Percentiles rank a stretch among this genome's conserved stretches.
These are phyloP conservation scores for Neonectria coccinea DNA, from an alignment of 2,329 filamentous ascomycete genomes.

Conservation along the genomic window DNA sequence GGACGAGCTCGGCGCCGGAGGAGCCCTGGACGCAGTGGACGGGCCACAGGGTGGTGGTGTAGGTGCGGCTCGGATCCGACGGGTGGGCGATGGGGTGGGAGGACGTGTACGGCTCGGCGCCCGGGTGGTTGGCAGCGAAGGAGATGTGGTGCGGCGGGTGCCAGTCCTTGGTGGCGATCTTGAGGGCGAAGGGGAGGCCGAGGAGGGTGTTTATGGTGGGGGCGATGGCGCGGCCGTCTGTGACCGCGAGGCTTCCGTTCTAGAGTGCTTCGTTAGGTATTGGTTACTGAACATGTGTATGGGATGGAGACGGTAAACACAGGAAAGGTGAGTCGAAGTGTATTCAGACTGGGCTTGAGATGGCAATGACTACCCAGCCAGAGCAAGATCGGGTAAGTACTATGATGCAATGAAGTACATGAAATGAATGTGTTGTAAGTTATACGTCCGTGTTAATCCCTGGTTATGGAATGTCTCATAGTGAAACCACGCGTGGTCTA, in stretches of 20 bases:
- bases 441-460: not conserved
- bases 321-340: not conserved
- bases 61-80: slow-evolving; percentile 68
- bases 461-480: no score
- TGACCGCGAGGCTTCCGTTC: slow-evolving; percentile 88
- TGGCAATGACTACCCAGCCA: not conserved
- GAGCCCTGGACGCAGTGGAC: slow-evolving; percentile 86
- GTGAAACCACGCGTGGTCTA: not conserved
- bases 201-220: slow-evolving; percentile 81
- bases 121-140: slow-evolving; percentile 82
- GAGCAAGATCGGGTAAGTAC: not conserved
- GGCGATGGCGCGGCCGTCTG: slow-evolving; percentile 76
- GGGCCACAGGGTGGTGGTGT: slow-evolving; percentile 84
- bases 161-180: slow-evolving; percentile 91
- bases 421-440: not conserved
- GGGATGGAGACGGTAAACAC: not conserved
- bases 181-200: slow-evolving; percentile 74
- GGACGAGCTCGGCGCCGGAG: slow-evolving; percentile 77
- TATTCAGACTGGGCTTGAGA: not conserved
- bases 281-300: not conserved
- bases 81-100: slow-evolving; percentile 75
- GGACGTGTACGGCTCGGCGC: slow-evolving; percentile 76
- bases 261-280: slow-evolving; percentile 51
- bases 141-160: slow-evolving; percentile 88
- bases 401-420: not conserved